Conservation (phyloP, 1,284 basidiomycete genomes). For the Trichosporon inkin region DNA sequence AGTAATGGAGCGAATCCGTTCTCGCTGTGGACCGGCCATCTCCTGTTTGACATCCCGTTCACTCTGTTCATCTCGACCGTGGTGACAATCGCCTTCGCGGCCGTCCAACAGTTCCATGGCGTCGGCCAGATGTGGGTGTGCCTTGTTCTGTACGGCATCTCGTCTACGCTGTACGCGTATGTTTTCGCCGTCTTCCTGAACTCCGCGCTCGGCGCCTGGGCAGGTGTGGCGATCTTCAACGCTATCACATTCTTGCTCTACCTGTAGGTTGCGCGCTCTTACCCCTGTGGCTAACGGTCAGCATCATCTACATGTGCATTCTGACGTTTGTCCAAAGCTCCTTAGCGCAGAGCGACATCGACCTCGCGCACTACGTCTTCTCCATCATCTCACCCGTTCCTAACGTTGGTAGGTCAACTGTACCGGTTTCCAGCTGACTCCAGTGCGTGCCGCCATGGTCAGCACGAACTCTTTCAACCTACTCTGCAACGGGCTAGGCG, state of each 20-base stretch:
- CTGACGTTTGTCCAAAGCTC: constrained; percentile 52
- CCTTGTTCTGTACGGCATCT: constrained; percentile 67
- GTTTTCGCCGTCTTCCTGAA: constrained; percentile 61
- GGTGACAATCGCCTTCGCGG: constrained; percentile 61
- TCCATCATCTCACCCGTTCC: constrained; percentile 53
- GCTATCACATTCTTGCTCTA: constrained; percentile 64
- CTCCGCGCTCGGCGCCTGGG: constrained; percentile 70
- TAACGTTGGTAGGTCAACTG: constrained; percentile 54
- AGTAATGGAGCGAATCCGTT: constrained; percentile 66
- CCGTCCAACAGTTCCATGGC: constrained; percentile 63
- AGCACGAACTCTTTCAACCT: constrained; percentile 72
- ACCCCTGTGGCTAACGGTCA: constrained; percentile 1
- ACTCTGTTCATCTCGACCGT: constrained; percentile 59
- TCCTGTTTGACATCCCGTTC: constrained; percentile 66
- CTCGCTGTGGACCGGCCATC: constrained; percentile 73
- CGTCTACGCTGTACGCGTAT: constrained; percentile 65
- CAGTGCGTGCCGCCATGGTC: constrained; percentile 60
- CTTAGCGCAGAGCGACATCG: constrained; percentile 57
- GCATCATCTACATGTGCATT: constrained; percentile 15
- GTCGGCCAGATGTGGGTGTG: constrained; percentile 60
- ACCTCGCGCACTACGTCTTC: constrained; percentile 64
- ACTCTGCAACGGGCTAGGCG: constrained; percentile 61
- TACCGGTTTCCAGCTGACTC: background rate
- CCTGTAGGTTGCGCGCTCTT: background rate
- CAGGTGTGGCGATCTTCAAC: constrained; percentile 67